Evolutionary conservation across 306 rosid genomes (phyloP).

Genomic region (Alnus rubra): DNA sequence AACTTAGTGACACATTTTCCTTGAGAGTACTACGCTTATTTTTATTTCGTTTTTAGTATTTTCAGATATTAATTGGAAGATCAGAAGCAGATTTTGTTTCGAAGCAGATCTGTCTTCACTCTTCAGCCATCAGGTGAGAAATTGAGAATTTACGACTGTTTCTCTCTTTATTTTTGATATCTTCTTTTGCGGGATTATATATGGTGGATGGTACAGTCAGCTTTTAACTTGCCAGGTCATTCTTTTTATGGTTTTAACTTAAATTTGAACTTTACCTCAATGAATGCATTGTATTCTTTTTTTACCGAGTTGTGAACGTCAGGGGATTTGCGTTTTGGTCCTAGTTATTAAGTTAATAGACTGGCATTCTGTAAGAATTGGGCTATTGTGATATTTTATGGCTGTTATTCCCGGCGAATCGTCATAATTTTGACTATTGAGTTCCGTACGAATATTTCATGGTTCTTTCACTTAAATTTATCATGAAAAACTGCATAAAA

Average conservation of each 20-base stretch:
- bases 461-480: background rate
- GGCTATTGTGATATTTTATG: background rate
- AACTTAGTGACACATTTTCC: background rate
- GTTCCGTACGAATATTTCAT: background rate
- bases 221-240: slow-evolving; percentile 10
- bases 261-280: slow-evolving; percentile 28
- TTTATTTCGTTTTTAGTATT: slow-evolving; percentile 22
- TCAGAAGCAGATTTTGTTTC: slow-evolving; percentile 6
- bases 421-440: background rate
- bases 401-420: background rate
- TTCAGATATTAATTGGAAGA: slow-evolving; percentile 3
- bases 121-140: slow-evolving; percentile 33
- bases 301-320: background rate
- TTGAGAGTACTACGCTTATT: slow-evolving; percentile 15
- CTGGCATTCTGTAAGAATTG: background rate
- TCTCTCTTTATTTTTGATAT: background rate
- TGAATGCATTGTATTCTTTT: slow-evolving; percentile 5
- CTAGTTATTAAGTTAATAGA: no score
- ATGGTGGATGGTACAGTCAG: slow-evolving; percentile 20
- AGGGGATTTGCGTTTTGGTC: background rate
- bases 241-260: slow-evolving; percentile 23
- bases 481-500: background rate
- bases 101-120: slow-evolving; percentile 10
- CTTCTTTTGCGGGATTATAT: slow-evolving; percentile 14
- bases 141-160: slow-evolving; percentile 21